These are phyloP conservation scores for Xylaria sp. DNA, from an alignment of 2,329 filamentous ascomycete genomes.

Conservation along the genomic window DNA sequence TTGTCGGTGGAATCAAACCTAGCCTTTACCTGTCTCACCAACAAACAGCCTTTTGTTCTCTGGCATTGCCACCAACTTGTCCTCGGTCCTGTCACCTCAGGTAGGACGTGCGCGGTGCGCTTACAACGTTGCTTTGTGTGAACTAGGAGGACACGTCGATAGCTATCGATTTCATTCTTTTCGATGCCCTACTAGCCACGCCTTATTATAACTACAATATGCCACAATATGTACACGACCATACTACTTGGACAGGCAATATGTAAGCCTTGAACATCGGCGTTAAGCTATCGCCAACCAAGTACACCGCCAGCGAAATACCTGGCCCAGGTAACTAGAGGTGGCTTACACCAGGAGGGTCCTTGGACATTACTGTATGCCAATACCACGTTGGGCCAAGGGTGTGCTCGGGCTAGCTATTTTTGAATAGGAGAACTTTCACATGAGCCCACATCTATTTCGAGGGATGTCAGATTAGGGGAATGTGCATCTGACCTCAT, in stretches of 20 bases:
- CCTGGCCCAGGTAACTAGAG: conserved; percentile 1
- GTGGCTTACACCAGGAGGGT: conserved; percentile 19
- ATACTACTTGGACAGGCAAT: background rate
- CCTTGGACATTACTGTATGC: conserved; percentile 32
- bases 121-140: background rate
- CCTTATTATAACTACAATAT: background rate
- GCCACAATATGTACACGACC: background rate
- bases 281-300: conserved; percentile 14
- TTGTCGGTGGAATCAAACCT: conserved; percentile 12
- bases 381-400: conserved; percentile 24
- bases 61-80: conserved; percentile 1
- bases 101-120: background rate
- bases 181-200: background rate
- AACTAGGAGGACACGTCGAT: background rate
- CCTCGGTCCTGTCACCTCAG: background rate
- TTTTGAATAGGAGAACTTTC: conserved; percentile 33
- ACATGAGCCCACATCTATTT: conserved; percentile 35
- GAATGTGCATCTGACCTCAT: conserved; percentile 23
- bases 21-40: conserved; percentile 18
- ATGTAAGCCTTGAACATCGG: conserved; percentile 19
- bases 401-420: conserved; percentile 28
- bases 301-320: conserved; percentile 23
- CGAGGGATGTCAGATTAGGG: conserved; percentile 19
- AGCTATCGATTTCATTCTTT: background rate
- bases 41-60: conserved; percentile 12